These are phyloP conservation scores for Yamadazyma blattariae DNA, from an alignment of 1,139 yeast genomes.

Conservation along the genomic window DNA sequence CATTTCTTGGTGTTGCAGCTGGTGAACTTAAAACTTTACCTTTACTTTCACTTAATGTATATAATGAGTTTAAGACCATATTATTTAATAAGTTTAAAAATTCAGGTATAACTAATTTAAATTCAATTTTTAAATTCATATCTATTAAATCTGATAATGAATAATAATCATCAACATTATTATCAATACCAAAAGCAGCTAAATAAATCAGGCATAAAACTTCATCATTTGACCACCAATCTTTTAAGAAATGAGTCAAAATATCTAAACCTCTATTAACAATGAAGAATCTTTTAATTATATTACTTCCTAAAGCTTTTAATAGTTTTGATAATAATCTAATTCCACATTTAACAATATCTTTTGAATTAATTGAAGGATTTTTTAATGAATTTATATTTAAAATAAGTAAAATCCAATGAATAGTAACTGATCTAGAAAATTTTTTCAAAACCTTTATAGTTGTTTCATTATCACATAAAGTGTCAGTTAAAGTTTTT, in stretches of 20 bases:
- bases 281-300: slow-evolving; percentile 48
- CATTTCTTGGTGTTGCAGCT: slow-evolving; percentile 27
- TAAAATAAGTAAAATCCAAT: slow-evolving; percentile 62
- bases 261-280: slow-evolving; percentile 54
- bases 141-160: slow-evolving; percentile 11
- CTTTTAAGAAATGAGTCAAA: slow-evolving; percentile 41
- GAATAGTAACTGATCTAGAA: slow-evolving; percentile 57
- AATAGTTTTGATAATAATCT: slow-evolving; percentile 51
- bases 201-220: slow-evolving; percentile 32
- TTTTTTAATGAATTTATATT: slow-evolving; percentile 22
- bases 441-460: slow-evolving; percentile 44
- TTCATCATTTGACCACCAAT: slow-evolving; percentile 46
- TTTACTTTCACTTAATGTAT: slow-evolving; percentile 25
- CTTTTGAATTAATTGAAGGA: slow-evolving; percentile 17
- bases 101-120: slow-evolving; percentile 35
- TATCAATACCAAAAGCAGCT: slow-evolving; percentile 41
- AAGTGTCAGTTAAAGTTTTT: slow-evolving; percentile 26
- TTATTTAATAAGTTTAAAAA: slow-evolving; percentile 39
- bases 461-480: slow-evolving; percentile 31
- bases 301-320: slow-evolving; percentile 43
- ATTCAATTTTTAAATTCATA: slow-evolving; percentile 1
- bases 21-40: slow-evolving; percentile 42
- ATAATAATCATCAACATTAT: slow-evolving; percentile 5
- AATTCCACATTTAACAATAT: slow-evolving; percentile 42
- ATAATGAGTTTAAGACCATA: slow-evolving; percentile 35